These are phyloP conservation scores for Scytalidium sp. DNA, from an alignment of 2,329 filamentous ascomycete species.

Conservation along the genomic window DNA sequence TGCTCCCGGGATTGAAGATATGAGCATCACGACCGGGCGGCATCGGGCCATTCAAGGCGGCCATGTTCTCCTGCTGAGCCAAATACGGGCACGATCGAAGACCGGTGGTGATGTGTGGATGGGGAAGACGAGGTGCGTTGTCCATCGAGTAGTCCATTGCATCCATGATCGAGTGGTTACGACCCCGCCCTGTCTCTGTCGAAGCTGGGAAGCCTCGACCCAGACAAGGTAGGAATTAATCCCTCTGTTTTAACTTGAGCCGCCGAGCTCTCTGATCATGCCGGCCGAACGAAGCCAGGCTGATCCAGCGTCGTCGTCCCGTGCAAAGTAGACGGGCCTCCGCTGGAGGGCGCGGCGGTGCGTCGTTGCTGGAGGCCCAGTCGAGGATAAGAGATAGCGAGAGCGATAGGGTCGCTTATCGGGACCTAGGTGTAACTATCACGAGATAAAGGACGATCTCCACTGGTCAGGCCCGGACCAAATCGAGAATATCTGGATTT, in stretches of 20 bases:
- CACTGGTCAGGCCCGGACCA: background rate
- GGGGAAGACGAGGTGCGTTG: constrained; percentile 6
- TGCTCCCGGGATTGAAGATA: constrained; percentile 24
- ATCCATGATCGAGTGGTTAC: constrained; percentile 12
- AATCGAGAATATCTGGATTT: background rate
- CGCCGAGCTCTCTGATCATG: background rate
- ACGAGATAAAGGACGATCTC: background rate
- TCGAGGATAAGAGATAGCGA: background rate
- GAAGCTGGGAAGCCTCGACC: background rate
- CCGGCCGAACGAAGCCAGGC: too few relatives aligned
- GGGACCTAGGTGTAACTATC: background rate
- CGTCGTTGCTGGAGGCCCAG: background rate
- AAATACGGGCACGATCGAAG: background rate
- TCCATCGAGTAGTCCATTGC: constrained; percentile 23
- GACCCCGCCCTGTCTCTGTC: background rate
- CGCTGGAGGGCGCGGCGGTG: too few relatives aligned
- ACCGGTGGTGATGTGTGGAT: constrained; percentile 6
- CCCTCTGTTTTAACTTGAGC: background rate
- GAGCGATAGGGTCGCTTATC: background rate
- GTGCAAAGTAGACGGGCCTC: too few relatives aligned
- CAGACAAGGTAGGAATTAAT: background rate
- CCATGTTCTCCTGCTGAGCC: background rate
- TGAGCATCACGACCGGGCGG: constrained; percentile 12
- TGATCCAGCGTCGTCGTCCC: too few relatives aligned
- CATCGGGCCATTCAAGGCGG: background rate